Evolutionary conservation across 805 yeast species (phyloP).

Genomic region (Yarrowia osloensis): DNA sequence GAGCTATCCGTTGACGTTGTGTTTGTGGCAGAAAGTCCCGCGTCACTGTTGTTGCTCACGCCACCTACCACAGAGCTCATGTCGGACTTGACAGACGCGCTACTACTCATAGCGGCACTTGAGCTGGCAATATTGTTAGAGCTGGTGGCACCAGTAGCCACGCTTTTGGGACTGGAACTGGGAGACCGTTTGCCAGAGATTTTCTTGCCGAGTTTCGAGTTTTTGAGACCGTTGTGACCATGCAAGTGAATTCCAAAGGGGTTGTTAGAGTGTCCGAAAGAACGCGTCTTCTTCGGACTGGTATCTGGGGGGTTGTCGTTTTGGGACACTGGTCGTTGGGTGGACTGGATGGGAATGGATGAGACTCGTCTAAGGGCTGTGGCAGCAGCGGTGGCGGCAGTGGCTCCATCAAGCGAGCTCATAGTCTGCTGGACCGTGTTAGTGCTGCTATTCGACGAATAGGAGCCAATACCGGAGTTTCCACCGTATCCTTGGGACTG

Average conservation of each 20-base stretch:
- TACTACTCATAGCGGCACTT: background rate
- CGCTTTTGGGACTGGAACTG: background rate
- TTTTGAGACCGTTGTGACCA: slow-evolving; percentile 17
- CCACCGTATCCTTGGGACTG: slow-evolving; percentile 1
- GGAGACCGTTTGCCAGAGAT: slow-evolving; percentile 23
- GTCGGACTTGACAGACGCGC: slow-evolving; percentile 8
- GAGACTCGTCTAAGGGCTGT: slow-evolving; percentile 16
- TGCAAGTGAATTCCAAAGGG: slow-evolving; percentile 20
- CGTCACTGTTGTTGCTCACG: background rate
- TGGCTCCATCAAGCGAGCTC: slow-evolving; percentile 5
- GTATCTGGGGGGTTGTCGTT: background rate
- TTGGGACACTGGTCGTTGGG: background rate
- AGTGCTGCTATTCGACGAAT: background rate
- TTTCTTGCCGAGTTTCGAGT: slow-evolving; percentile 23
- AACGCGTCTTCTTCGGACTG: background rate
- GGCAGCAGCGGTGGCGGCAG: slow-evolving; percentile 30
- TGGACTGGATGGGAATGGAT: slow-evolving; percentile 22
- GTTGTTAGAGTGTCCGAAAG: slow-evolving; percentile 14
- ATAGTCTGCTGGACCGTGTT: background rate
- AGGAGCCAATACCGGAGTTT: background rate
- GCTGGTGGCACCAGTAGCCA: background rate
- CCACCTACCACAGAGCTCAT: background rate
- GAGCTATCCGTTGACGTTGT: slow-evolving; percentile 31
- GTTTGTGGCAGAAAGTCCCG: background rate
- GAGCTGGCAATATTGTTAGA: background rate